A percentile compares a stretch with the other conserved stretches of the same genome.
Conservation (phyloP, 1,139 yeast species). For the Blastobotrys proliferans region DNA sequence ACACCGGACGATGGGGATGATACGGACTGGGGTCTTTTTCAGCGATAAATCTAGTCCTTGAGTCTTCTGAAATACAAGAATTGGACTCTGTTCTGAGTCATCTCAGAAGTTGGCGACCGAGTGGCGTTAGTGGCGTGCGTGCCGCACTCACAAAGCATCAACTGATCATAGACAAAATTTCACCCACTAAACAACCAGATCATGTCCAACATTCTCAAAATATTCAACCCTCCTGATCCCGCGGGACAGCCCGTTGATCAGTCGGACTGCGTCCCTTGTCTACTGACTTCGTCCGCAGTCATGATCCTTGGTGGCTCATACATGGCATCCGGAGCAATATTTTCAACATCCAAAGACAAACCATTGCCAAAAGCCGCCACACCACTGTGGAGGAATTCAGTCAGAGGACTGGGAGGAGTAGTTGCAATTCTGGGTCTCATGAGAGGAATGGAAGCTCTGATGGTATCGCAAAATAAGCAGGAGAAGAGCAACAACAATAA, state of each 20-base stretch:
- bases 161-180: too few relatives aligned
- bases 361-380: constrained; percentile 30
- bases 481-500: not conserved
- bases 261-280: constrained; percentile 55
- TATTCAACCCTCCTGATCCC: constrained; percentile 52
- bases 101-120: too few relatives aligned
- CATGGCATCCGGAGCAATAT: constrained; percentile 50
- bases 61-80: too few relatives aligned
- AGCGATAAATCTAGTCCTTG: too few relatives aligned
- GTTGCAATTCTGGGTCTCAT: constrained; percentile 52
- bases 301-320: constrained; percentile 58
- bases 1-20: too few relatives aligned
- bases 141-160: too few relatives aligned
- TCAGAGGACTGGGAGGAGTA: constrained; percentile 49
- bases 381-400: constrained; percentile 59
- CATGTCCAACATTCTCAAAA: constrained; percentile 59
- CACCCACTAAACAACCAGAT: too few relatives aligned
- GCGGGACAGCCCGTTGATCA: constrained; percentile 29
- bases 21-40: too few relatives aligned
- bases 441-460: constrained; percentile 53
- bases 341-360: constrained; percentile 37
- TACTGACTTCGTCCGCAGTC: constrained; percentile 54
- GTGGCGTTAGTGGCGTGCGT: too few relatives aligned
- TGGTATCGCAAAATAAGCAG: not conserved
- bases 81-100: too few relatives aligned